A percentile compares a stretch with the other conserved stretches of the same genome.
Conservation (phyloP, 202 grass and related monocot genomes). For the Schoenoplectus tabernaemontani region DNA sequence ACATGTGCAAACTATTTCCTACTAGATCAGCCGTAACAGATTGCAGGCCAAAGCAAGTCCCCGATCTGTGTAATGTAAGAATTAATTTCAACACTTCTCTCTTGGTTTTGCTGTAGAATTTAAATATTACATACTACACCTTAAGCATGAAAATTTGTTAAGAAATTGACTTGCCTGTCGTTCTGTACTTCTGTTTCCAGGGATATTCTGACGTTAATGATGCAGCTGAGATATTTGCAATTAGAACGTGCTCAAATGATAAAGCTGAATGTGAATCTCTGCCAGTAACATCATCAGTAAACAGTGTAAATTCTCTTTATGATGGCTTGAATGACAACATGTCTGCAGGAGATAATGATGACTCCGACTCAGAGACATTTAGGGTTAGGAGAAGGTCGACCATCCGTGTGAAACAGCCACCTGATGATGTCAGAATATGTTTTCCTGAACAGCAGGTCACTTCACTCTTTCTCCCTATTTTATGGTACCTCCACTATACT, state of each 20-base stretch:
- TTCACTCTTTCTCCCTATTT: not conserved
- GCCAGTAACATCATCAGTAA: constrained; percentile 22
- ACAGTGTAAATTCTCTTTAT: constrained; percentile 27
- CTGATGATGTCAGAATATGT: constrained; percentile 25
- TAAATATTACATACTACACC: not conserved
- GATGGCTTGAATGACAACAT: constrained; percentile 34
- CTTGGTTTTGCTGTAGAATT: not conserved
- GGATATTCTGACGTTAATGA: constrained; percentile 7
- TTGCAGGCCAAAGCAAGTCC: not conserved
- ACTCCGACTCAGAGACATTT: constrained; percentile 86
- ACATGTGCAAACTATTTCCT: not conserved
- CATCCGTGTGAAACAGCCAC: constrained; percentile 24
- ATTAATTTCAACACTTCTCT: not conserved
- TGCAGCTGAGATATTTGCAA: not conserved
- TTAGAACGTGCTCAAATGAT: not conserved
- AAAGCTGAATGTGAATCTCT: constrained; percentile 19
- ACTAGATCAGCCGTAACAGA: not conserved
- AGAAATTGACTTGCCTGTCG: not conserved
- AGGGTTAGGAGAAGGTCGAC: constrained; percentile 71
- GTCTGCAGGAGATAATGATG: constrained; percentile 47
- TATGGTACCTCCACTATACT: not conserved
- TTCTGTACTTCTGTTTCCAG: constrained; percentile 12
- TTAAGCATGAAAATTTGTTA: not conserved
- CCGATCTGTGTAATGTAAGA: not conserved
- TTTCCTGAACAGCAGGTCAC: constrained; percentile 67